Base-by-base conservation (phyloP, 345 rosid species). In the Salix dunnii region DNA sequence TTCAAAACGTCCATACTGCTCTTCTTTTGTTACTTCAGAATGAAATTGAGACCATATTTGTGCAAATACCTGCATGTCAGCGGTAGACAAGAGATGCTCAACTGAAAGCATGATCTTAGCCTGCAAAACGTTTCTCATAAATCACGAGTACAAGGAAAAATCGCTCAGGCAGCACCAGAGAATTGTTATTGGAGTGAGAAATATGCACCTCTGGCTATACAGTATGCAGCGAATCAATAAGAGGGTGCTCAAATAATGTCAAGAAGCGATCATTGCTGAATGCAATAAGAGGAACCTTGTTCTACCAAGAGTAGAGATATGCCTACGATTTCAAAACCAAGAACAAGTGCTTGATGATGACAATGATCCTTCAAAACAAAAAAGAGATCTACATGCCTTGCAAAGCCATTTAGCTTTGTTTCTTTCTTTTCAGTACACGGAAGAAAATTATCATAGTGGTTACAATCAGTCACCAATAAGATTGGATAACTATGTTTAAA, bases 241-340 rank as follows among this genome's bases (percentile, higher is more conserved):
- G 89, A 68, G 95, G 97, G 79, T 96, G 94, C 76, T 90, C 90
- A 81, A 91, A 96, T 64, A 94, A 81, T 6, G 97, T 92, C 71
- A 96, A 88, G 86, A 97, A 94, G 31, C 94, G 95, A 80, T 86
- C 93, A 61, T 85, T 86, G 75, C 94, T 74, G 83, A 92, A 96
- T 71, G 98, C 98, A 70, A 96, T 78, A n/a, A 96, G 90, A 78
- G 98, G 99, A 86, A 94, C 83, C 77, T 86, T 85, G 63, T 93
- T 92, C 88, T 92, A 88, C 86, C 82, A 77, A 74, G 98, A 96
- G 85, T 90, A 96, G 36, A 81, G 75, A 71, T 85, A 89, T 4
- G 95, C 87, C 99, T 96, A 89, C 86, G 84, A 66, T 71, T 62
- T 51, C 53, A 67, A 63, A 64, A 42, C 60, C 13, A 35, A 60